Conservation (phyloP, 1,284 basidiomycete genomes). For the Ustilago tritici region DNA sequence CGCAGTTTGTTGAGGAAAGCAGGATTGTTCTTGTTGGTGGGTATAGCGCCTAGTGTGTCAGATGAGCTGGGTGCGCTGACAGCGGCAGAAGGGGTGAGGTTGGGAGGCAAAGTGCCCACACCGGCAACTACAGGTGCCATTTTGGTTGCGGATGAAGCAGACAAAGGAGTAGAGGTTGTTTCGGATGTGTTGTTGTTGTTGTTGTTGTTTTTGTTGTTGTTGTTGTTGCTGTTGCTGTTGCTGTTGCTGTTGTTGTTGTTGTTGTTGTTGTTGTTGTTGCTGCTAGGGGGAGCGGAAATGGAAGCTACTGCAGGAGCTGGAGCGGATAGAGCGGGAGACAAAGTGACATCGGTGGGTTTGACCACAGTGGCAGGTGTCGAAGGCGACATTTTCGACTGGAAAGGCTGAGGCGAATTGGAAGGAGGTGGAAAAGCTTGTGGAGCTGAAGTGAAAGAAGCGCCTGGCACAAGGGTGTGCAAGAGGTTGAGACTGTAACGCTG, state of each 20-base stretch:
- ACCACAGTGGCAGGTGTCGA: conserved; percentile 17
- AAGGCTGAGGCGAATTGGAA: conserved; percentile 29
- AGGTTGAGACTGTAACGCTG: conserved; percentile 28
- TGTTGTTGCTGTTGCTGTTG: too few species aligned
- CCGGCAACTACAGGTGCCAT: conserved; percentile 42
- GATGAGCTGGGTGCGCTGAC: conserved; percentile 14
- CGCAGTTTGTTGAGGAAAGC: conserved; percentile 89
- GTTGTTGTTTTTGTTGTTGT: too few species aligned
- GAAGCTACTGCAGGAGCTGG: conserved; percentile 7
- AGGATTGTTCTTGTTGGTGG: conserved; percentile 73
- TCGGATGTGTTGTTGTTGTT: background rate
- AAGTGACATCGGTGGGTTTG: conserved; percentile 33
- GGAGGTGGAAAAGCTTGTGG: conserved; percentile 32
- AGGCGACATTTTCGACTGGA: conserved; percentile 31
- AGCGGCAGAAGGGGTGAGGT: conserved; percentile 22
- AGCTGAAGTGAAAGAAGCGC: conserved; percentile 23
- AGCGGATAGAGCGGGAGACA: conserved; percentile 12
- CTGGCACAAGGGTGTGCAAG: conserved; percentile 16
- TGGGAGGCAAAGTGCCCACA: conserved; percentile 44
- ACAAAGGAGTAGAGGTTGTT: background rate
- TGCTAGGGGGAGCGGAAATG: background rate
- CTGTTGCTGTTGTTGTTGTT: too few species aligned
- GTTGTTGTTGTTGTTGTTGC: background rate
- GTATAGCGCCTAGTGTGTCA: conserved; percentile 40
- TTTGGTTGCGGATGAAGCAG: conserved; percentile 11